Evolutionary conservation across 768 basidiomycete genomes (phyloP).

Genomic region (Tricholoma bakamatsutake): DNA sequence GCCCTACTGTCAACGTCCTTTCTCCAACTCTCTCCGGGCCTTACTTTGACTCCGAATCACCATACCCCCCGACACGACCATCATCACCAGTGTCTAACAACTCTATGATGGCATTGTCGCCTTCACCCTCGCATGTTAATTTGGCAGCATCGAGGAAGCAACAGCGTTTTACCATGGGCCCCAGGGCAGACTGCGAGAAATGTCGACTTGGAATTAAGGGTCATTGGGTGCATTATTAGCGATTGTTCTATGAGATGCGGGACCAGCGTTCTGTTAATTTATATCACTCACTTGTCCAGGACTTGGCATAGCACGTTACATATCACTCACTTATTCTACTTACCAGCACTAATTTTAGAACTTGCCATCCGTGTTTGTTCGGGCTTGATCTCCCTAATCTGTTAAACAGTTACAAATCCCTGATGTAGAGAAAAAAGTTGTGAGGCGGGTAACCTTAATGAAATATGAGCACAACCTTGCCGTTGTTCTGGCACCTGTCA

Average conservation of each 20-base stretch:
- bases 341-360: not conserved
- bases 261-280: not conserved
- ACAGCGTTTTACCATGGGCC: slow-evolving; percentile 64
- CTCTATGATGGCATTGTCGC: slow-evolving; percentile 16
- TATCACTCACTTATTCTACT: not conserved
- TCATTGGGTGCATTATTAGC: slow-evolving; percentile 56
- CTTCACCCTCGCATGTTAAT: slow-evolving; percentile 6
- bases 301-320: not conserved
- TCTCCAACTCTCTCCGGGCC: slow-evolving; percentile 22
- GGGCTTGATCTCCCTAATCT: not conserved
- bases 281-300: not conserved
- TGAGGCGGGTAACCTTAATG: slow-evolving; percentile 1
- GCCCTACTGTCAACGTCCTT: slow-evolving; percentile 22
- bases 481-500: slow-evolving; percentile 92
- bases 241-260: not conserved
- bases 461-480: slow-evolving; percentile 79
- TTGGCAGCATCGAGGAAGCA: slow-evolving; percentile 20
- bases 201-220: slow-evolving; percentile 62
- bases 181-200: slow-evolving; percentile 61
- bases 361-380: slow-evolving; percentile 4
- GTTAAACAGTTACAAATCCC: slow-evolving; percentile 10
- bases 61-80: slow-evolving; percentile 10
- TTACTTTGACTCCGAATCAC: slow-evolving; percentile 13
- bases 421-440: slow-evolving; percentile 14
- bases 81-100: slow-evolving; percentile 9